Percentiles rank a stretch among this genome's conserved stretches.
Evolutionary conservation across 179 eudicot species (phyloP).

Genomic region (Spergularia azorica): DNA sequence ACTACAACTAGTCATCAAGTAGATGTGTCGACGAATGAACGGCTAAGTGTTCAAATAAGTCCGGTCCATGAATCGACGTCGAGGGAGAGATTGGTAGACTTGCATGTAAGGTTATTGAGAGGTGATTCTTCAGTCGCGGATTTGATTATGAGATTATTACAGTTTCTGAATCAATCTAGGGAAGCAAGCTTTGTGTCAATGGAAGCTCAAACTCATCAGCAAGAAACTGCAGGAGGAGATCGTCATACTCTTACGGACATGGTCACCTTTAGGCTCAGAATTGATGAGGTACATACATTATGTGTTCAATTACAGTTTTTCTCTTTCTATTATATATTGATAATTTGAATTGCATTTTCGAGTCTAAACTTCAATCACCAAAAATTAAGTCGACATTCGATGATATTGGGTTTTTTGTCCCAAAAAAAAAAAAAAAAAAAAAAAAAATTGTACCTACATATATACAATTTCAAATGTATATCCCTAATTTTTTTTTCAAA

Average conservation of each 20-base stretch:
- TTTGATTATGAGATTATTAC: conserved; percentile 51
- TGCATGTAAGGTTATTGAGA: conserved; percentile 44
- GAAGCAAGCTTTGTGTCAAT: conserved; percentile 47
- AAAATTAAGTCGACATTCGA: no score
- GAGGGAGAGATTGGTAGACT: conserved; percentile 48
- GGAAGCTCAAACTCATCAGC: conserved; percentile 43
- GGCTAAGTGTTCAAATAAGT: conserved; percentile 30
- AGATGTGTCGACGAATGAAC: conserved; percentile 14
- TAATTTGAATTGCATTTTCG: no score
- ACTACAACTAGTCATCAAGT: neutral
- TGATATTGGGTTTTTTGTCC: no score
- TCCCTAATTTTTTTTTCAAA: no score
- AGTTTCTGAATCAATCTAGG: conserved; percentile 48
- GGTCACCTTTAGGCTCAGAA: conserved; percentile 48
- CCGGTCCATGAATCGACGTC: conserved; percentile 47
- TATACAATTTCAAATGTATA: no score
- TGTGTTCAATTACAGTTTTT: no score
- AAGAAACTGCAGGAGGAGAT: neutral
- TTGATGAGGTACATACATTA: conserved; percentile 68
- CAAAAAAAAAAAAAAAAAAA: no score
- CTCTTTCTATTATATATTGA: no score
- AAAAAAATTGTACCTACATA: no score
- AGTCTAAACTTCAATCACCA: no score
- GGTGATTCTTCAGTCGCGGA: conserved; percentile 33
- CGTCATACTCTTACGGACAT: conserved; percentile 23